Percentiles rank a stretch among this genome's conserved stretches.
Evolutionary conservation across 805 yeast genomes (phyloP).

Genomic region (Ogataea nonfermentans): DNA sequence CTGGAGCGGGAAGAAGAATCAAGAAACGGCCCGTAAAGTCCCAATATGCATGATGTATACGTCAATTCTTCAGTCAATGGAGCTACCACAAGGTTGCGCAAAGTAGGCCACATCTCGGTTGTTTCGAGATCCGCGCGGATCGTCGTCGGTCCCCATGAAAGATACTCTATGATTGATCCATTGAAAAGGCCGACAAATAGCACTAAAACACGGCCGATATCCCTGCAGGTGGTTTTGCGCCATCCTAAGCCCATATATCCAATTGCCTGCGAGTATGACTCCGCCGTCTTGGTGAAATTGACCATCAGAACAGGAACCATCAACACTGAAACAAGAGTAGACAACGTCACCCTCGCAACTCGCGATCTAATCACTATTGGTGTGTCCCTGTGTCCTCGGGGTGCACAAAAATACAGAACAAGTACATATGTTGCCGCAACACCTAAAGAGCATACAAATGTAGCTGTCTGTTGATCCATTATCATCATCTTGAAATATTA

Average conservation of each 20-base stretch:
- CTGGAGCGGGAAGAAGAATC: background rate
- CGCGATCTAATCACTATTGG: slow-evolving; percentile 42
- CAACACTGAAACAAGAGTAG: slow-evolving; percentile 34
- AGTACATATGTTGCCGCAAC: slow-evolving; percentile 49
- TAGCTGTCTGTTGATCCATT: slow-evolving; percentile 5
- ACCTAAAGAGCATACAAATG: slow-evolving; percentile 29
- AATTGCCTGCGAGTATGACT: slow-evolving; percentile 5
- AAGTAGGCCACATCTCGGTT: slow-evolving; percentile 33
- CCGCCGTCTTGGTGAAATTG: slow-evolving; percentile 15
- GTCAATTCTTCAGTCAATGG: slow-evolving; percentile 79
- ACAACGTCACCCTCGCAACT: slow-evolving; percentile 35
- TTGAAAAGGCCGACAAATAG: slow-evolving; percentile 42
- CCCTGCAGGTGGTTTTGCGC: slow-evolving; percentile 16
- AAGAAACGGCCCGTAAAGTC: slow-evolving; percentile 31
- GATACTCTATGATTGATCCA: slow-evolving; percentile 46
- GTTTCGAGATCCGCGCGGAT: slow-evolving; percentile 3
- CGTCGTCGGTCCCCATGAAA: slow-evolving; percentile 23
- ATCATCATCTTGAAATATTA: background rate
- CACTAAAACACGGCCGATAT: slow-evolving; percentile 21
- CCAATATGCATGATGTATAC: slow-evolving; percentile 50
- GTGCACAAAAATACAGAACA: slow-evolving; percentile 35
- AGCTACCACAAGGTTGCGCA: slow-evolving; percentile 63
- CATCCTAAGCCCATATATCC: slow-evolving; percentile 19
- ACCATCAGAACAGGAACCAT: slow-evolving; percentile 34
- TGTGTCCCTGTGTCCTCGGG: slow-evolving; percentile 39